Conservation (phyloP, 2,329 filamentous ascomycete genomes). For the Alternaria ventricosa region DNA sequence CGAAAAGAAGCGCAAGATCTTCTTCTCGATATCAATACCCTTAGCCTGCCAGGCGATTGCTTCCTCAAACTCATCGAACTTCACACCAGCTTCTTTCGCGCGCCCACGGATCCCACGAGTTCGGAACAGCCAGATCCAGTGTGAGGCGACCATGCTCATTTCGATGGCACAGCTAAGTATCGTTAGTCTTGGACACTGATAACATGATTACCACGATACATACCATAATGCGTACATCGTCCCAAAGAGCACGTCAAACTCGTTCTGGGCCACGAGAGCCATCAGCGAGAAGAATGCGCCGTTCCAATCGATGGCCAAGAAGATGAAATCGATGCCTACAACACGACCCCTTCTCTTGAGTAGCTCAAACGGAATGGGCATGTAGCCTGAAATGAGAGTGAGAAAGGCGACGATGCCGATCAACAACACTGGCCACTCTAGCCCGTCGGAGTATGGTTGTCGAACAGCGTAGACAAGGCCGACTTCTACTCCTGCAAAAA, state of each 20-base stretch:
- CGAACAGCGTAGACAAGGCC: slow-evolving; percentile 62
- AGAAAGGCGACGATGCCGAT: slow-evolving; percentile 64
- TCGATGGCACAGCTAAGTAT: slow-evolving; percentile 56
- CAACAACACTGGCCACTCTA: slow-evolving; percentile 58
- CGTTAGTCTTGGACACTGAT: background rate
- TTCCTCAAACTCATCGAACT: slow-evolving; percentile 59
- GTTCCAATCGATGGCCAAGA: slow-evolving; percentile 63
- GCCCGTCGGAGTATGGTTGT: slow-evolving; percentile 59
- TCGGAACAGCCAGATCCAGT: slow-evolving; percentile 62
- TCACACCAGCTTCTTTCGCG: slow-evolving; percentile 49
- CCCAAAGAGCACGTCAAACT: slow-evolving; percentile 65
- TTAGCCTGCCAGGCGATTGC: slow-evolving; percentile 28
- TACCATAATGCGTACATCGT: slow-evolving; percentile 63
- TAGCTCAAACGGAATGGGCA: slow-evolving; percentile 66
- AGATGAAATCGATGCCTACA: slow-evolving; percentile 64
- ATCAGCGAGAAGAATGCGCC: slow-evolving; percentile 68
- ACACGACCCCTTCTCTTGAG: slow-evolving; percentile 66
- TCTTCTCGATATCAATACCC: slow-evolving; percentile 27
- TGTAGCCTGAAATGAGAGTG: slow-evolving; percentile 59
- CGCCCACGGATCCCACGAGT: slow-evolving; percentile 58
- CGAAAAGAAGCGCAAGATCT: slow-evolving; percentile 9
- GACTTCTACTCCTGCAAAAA: slow-evolving; percentile 60
- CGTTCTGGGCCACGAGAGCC: slow-evolving; percentile 63
- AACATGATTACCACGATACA: background rate
- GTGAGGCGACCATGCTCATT: slow-evolving; percentile 63